phyloP scores from a whole-genome alignment of 2,329 filamentous ascomycete genomes.

The Penicillium decumbens region DNA sequence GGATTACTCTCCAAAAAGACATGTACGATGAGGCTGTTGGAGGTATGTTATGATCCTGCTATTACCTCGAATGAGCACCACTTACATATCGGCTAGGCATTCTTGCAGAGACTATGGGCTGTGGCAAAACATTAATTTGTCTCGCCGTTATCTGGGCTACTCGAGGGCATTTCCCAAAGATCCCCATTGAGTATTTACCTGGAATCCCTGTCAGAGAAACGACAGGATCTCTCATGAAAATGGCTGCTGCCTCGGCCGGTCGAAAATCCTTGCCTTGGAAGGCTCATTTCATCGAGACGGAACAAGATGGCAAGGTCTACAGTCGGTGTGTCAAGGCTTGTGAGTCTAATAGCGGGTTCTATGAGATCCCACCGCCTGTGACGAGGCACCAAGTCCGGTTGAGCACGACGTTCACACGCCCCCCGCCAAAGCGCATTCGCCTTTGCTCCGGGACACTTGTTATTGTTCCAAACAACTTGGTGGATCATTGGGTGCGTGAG shows the following conservation, averaged over 20 bases:
- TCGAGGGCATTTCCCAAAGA: constrained; percentile 60
- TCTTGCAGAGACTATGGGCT: constrained; percentile 49
- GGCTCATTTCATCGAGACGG: constrained; percentile 54
- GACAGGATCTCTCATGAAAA: constrained; percentile 64
- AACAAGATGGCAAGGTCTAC: constrained; percentile 49
- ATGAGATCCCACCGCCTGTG: constrained; percentile 50
- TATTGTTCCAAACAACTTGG: constrained; percentile 75
- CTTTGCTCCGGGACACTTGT: constrained; percentile 69
- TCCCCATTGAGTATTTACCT: constrained; percentile 58
- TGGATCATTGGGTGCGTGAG: constrained; percentile 79
- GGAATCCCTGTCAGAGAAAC: constrained; percentile 39
- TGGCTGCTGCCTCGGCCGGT: constrained; percentile 68
- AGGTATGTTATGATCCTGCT: constrained; percentile 46
- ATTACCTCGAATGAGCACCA: background rate
- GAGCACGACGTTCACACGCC: constrained; percentile 39
- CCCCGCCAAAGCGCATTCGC: constrained; percentile 48
- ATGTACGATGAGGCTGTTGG: constrained; percentile 71
- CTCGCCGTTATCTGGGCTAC: constrained; percentile 73
- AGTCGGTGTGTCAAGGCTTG: constrained; percentile 55
- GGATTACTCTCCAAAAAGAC: constrained; percentile 60
- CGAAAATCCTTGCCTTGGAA: constrained; percentile 67
- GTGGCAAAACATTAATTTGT: constrained; percentile 84
- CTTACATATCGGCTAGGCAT: constrained; percentile 30
- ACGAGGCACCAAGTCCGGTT: constrained; percentile 40
- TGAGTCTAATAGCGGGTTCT: constrained; percentile 55